phyloP scores from a whole-genome alignment of 257 asterid genomes.

The Solanum verrucosum region DNA sequence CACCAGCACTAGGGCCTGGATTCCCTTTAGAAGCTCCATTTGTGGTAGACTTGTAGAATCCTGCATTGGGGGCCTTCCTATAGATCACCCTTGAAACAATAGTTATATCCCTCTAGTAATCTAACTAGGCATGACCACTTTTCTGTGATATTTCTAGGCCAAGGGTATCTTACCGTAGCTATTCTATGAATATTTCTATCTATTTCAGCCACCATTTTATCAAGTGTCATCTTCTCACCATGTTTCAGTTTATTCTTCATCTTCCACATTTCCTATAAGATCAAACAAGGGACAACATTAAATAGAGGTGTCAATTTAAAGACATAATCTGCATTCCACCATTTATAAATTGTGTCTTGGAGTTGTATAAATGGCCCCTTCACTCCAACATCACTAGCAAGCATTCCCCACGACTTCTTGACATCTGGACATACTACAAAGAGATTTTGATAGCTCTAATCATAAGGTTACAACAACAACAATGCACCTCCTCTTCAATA shows the following conservation, averaged over 20 bases:
- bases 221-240: neutral
- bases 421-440: neutral
- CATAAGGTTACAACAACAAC: neutral
- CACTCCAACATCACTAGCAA: neutral
- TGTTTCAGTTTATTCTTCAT: neutral
- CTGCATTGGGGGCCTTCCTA: neutral
- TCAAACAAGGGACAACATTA: neutral
- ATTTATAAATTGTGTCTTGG: neutral
- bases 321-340: neutral
- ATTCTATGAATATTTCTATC: too few species aligned
- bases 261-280: neutral
- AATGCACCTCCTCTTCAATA: neutral
- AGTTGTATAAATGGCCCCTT: neutral
- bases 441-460: neutral
- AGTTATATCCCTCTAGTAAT: neutral
- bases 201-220: neutral
- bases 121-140: neutral
- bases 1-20: neutral
- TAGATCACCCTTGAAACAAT: neutral
- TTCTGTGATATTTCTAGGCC: neutral
- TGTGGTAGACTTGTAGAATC: neutral
- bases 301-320: too few species aligned
- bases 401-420: neutral
- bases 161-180: neutral
- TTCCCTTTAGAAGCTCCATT: neutral